Evolutionary conservation across 1,139 yeast genomes (phyloP).

Genomic region (Yamadazyma oceani): DNA sequence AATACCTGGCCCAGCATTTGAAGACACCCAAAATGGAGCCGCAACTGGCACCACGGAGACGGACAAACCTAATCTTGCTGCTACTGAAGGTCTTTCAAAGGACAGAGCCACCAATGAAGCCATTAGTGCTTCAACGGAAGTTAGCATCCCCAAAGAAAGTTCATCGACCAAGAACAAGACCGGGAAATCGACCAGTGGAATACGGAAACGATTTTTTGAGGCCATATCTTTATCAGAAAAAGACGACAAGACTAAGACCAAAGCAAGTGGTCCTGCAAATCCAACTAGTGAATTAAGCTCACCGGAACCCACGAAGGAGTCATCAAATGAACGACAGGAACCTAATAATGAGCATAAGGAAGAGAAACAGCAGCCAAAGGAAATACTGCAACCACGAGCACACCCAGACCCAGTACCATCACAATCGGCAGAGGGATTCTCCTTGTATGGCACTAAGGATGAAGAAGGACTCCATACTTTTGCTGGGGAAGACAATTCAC

Average conservation of each 20-base stretch:
- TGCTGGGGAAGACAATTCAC: conserved; percentile 18
- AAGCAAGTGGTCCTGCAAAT: background rate
- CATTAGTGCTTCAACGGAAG: no score
- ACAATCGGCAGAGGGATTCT: conserved; percentile 28
- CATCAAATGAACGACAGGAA: no score
- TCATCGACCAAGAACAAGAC: background rate
- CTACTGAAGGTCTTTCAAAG: no score
- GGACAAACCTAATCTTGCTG: no score
- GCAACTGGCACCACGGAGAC: no score
- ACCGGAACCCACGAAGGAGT: no score
- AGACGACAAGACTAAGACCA: background rate
- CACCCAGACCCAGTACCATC: background rate
- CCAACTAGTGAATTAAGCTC: background rate
- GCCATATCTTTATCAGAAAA: conserved; percentile 1
- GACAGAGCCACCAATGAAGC: background rate
- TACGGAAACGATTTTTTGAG: conserved; percentile 2
- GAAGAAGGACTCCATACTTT: conserved; percentile 38
- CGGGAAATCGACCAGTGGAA: background rate
- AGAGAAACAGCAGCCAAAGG: no score
- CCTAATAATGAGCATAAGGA: no score
- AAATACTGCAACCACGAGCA: no score
- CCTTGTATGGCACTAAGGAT: conserved; percentile 41
- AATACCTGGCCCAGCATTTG: no score
- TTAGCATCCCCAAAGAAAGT: no score
- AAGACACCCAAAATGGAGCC: no score